A percentile compares a stretch with the other conserved stretches of the same genome.
phyloP scores from a whole-genome alignment of 1,284 basidiomycete genomes.

The Trichosporon coremiiforme region DNA sequence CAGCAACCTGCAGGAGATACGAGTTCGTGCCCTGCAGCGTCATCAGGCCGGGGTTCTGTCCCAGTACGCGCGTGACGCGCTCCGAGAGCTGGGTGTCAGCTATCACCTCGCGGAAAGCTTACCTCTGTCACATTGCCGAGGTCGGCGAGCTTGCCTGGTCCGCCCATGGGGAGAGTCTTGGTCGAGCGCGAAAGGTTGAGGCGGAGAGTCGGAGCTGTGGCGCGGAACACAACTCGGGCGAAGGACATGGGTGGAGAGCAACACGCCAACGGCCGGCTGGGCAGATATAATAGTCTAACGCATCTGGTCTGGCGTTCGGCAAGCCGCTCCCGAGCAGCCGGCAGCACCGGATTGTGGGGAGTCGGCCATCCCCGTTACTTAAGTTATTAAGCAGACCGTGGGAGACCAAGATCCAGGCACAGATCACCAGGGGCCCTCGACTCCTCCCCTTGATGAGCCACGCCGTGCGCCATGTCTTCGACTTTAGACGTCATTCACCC shows the following conservation, averaged over 20 bases:
- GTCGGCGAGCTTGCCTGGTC: constrained; percentile 34
- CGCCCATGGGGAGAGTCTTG: constrained; percentile 26
- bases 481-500: constrained; percentile 19
- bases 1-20: constrained; percentile 67
- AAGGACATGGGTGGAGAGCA: neutral
- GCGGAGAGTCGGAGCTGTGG: neutral
- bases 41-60: constrained; percentile 85
- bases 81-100: constrained; percentile 45
- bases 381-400: too few species aligned
- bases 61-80: constrained; percentile 58
- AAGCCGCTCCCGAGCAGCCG: constrained; percentile 8
- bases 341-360: neutral
- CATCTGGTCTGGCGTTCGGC: neutral
- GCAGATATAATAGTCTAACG: neutral
- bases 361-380: neutral
- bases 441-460: too few species aligned
- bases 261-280: too few species aligned
- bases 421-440: neutral
- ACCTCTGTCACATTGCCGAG: constrained; percentile 46
- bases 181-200: neutral
- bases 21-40: constrained; percentile 96
- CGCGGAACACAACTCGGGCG: constrained; percentile 8
- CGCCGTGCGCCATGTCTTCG: neutral
- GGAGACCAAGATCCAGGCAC: neutral
- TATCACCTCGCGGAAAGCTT: constrained; percentile 9